Conservation (phyloP, 1,284 basidiomycete genomes). For the Golubevia pallescens region DNA sequence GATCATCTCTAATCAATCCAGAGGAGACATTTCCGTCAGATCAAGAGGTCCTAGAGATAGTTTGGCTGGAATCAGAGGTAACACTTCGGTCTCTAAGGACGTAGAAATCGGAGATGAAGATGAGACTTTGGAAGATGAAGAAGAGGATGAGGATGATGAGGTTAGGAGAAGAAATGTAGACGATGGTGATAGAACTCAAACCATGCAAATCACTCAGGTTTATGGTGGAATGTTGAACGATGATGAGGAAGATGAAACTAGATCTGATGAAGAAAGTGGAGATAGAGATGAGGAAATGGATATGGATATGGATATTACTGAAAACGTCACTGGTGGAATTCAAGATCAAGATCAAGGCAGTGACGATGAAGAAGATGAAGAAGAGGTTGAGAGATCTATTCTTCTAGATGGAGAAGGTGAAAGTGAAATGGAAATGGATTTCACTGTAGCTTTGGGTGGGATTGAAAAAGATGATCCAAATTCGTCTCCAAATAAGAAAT, state of each 20-base stretch:
- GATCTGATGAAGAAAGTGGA: neutral
- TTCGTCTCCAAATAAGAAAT: neutral
- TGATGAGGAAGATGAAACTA: neutral
- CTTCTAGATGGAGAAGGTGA: neutral
- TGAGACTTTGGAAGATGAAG: neutral
- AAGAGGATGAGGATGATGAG: neutral
- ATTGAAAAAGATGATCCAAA: neutral
- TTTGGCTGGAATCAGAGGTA: neutral
- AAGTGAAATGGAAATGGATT: neutral
- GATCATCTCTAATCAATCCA: neutral
- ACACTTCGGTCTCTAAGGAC: neutral
- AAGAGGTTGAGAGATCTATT: neutral
- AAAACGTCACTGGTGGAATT: neutral
- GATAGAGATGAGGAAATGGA: neutral
- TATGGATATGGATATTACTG: neutral
- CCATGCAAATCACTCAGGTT: neutral
- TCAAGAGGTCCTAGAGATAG: neutral
- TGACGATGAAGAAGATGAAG: neutral
- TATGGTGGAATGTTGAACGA: neutral
- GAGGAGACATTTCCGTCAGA: neutral
- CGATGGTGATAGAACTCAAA: constrained; percentile 3
- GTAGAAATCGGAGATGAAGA: neutral
- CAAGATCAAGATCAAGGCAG: neutral
- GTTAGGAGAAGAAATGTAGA: neutral
- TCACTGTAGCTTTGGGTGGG: neutral